Evolutionary conservation across 345 rosid genomes (phyloP), one percentile per base, ranked within the genome.

Genomic region (Eutrema yunnanense): DNA sequence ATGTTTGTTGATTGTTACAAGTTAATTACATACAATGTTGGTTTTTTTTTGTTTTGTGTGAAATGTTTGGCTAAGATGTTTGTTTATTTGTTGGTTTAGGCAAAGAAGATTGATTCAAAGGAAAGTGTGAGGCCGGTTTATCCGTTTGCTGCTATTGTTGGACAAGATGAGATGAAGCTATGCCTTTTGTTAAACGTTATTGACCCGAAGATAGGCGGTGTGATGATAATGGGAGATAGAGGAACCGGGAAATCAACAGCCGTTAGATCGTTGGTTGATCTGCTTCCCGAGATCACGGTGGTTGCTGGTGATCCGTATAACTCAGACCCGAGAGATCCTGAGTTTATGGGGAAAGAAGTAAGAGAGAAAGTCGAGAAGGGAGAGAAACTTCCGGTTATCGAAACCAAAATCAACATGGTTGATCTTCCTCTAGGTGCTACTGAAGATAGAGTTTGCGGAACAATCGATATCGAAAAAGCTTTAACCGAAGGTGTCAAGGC

Each of bases 341-440:
- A 90, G 76, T 77, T 84, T 44, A 93, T 93, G 98, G 98, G 97
- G 1, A 44, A 87, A 40, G 98, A 90, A 75, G 96, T 92, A 5
- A 82, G 94, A 50, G 96, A 92, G 61, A 81, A 63, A 48, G 67
- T 90, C 6, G 29, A 75, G 47, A 85, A 69, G 64, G 97, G 97
- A 29, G 85, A 89, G 57, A 33, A 83, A 47, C 81, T 90, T 48
- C 42, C 82, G 0, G 64, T 90, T 27, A 14, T 72, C 37, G 79
- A 80, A 6, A 85, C 88, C 9, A 89, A 88, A 64, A 92, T 95
- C 81, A 95, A 87, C 62, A 89, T 95, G 98, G 97, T 94, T 76
- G 98, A 94, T 81, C 86, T 94, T 83, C 98, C 98, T 0, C 75
- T 94, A 62, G 98, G 98, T 59, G 98, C 98, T 19, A 94, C 98